Evolutionary conservation across 2,329 filamentous ascomycete species (phyloP), one percentile per base, ranked within the genome.

Genomic region (Aspergillus pseudotamarii): DNA sequence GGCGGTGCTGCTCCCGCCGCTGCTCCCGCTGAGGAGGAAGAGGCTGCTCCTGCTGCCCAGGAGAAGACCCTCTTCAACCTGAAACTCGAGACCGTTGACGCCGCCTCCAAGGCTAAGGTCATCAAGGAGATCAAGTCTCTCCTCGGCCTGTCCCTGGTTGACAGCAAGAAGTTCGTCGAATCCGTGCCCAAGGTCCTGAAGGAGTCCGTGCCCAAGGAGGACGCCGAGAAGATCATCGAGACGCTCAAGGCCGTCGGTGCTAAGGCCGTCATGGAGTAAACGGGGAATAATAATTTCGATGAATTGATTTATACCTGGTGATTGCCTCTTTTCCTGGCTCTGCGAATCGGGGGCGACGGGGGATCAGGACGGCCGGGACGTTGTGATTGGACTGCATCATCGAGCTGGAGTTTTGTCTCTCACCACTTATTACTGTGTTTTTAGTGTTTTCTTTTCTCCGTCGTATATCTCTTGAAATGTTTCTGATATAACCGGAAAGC

Each of bases 161-260:
- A 99, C 82, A 96, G 92, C 83, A 99, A 99, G 91, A 99, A 99
- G 86, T 99, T 99, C 76, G 95, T 99, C 70, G 95, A 99, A 86
- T 93, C 92, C 77, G 94, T 92, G 71, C 95, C 95, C 68, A 99
- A 99, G 90, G 84, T 92, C 80, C 92, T 99, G 92, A 98, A 98
- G 89, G 95, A 99, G 83, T 94, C 91, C 58, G 93, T 99, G 71
- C 91, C 94, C 68, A 99, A 99, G 88, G 95, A 99, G 76, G 96
- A 99, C 80, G 93, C 93, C 9, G 94, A 98, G 87, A 99, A 99
- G 90, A 97, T 99, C 76, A 88, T 99, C 64, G 92, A 92, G 80
- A 89, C 92, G 48, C 86, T 99, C 85, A 98, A 98, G 88, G 94
- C 87, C 70, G 84, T 99, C 66, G 95, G 95, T 69, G 95, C 91